Evolutionary conservation across 441 rosid species (phyloP), one percentile per base, ranked within the genome.

Genomic region (Macaranga tanarius): DNA sequence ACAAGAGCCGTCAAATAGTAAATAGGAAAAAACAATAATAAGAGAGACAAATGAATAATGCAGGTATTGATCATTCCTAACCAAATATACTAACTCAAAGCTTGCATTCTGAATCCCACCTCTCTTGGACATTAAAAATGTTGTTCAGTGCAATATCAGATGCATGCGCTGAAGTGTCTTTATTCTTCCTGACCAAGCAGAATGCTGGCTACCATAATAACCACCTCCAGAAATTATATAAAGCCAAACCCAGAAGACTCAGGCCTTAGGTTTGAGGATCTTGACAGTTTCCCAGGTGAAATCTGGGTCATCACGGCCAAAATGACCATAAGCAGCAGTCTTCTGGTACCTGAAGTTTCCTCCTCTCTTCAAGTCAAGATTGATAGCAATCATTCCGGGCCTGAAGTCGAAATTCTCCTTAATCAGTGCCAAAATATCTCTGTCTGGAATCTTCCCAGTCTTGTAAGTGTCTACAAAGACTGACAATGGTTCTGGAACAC

Each of bases 371-470:
- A 89, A 75, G 75, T 89, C 97, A 15, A 88, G 93, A 81, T 91
- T 89, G 76, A 87, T 79, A 5, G 95, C 84, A 65, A 92, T 90
- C 95, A 88, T 92, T 69, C 93, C 97, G 3, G 95, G 91, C 91
- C 93, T 86, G 86, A 92, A 88, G 80, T 88, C 95, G 31, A 91
- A 88, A 3, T 77, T 84, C 75, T 88, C 89, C 84, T 89, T 88
- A 65, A 88, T 88, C 81, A 88, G 80, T 71, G 63, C 85, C 70
- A 89, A 76, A 58, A 91, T 89, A 28, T 88, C 92, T 77, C 82
- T 89, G 78, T 91, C 97, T 0, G 88, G 90, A 60, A 91, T 87
- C 70, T 81, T 86, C 64, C 91, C 92, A 3, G 95, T 89, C 84
- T 82, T 85, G 84, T 89, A 91, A 2, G 91, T 81, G 84, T 91